Base-by-base conservation (phyloP, 1,284 basidiomycete genomes). In the Sporisorium graminicola region DNA sequence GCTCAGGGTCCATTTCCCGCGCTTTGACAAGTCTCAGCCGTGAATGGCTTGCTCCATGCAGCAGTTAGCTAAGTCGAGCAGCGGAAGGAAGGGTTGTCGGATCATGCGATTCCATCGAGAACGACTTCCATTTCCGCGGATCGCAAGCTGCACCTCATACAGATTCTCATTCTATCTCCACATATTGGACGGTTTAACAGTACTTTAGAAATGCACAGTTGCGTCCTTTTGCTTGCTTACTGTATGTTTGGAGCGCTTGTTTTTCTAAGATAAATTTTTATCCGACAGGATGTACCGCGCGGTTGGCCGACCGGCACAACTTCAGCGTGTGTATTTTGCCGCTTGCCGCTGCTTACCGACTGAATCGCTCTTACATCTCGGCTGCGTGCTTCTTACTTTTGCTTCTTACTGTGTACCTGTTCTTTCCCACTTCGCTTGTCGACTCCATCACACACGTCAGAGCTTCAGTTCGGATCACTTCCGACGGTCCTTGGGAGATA, bases 111-210 rank as follows among this genome's bases (percentile, higher is more conserved):
- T 49, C 24, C 49, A 51, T 37, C 35, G 8, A 37, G 35, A 43
- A n/a, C n/a, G n/a, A n/a, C n/a, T n/a, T 52, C 20, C 31, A 63
- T 57, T 27, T 61, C 68, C 68, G 58, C 63, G 63, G 58, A 71
- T 71, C 68, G 62, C 33, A 65, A 62, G 31, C 57, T 64, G 67
- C 68, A 65, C 35, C 57, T 50, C 31, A n/a, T 54, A 57, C 57
- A 60, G 55, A 49, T 24, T 13, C 13, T 47, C 16, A 14, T 14
- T 46, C 22, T 22, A 22, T 6, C 12, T 46, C 24, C 24, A 6
- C 22, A 46, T 5, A 22, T 10, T 22, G 8, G 14, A 35, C 13
- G 35, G 35, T 13, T 35, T 35, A 14, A 31, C 35, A 40, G 31
- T 22, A 29, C 47, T 24, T 37, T 8, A 53, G n/a, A 53, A 18